phyloP scores from a whole-genome alignment of 169 alveolate species.

The Nephromyces sp. region DNA sequence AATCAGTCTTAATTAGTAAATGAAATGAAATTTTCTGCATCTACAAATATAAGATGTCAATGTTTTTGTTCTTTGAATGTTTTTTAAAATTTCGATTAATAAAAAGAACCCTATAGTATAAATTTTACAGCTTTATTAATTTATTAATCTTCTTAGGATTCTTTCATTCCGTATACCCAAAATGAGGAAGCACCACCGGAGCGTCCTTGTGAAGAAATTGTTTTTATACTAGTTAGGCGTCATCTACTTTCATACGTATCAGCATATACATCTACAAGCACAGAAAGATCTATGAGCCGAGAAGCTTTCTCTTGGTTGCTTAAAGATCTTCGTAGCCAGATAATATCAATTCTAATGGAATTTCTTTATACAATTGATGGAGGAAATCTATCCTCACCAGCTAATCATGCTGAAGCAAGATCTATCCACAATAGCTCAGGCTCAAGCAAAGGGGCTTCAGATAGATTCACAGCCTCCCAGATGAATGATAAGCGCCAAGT shows the following conservation, averaged over 20 bases:
- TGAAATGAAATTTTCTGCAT: too few relatives aligned
- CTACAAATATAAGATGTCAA: too few relatives aligned
- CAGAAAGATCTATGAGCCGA: slow-evolving; percentile 41
- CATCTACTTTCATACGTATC: background rate
- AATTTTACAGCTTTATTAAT: too few relatives aligned
- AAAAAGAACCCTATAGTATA: too few relatives aligned
- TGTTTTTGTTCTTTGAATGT: too few relatives aligned
- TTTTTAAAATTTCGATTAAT: too few relatives aligned
- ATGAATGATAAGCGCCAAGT: background rate
- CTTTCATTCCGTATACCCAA: too few relatives aligned
- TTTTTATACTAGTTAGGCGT: background rate
- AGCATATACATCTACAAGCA: background rate
- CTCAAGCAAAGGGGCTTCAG: background rate
- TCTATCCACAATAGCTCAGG: background rate
- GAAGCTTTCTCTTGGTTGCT: slow-evolving; percentile 67
- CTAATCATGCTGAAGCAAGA: slow-evolving; percentile 8
- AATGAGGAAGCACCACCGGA: too few relatives aligned
- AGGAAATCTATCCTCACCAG: slow-evolving; percentile 47
- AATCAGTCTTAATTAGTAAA: too few relatives aligned
- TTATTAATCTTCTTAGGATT: too few relatives aligned
- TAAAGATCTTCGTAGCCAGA: slow-evolving; percentile 56
- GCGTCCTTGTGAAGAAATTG: background rate
- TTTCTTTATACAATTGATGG: slow-evolving; percentile 43
- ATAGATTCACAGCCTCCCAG: background rate
- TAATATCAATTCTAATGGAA: slow-evolving; percentile 52